Conservation (phyloP, 495 filamentous ascomycete species). For the Penicillium malachiteum region DNA sequence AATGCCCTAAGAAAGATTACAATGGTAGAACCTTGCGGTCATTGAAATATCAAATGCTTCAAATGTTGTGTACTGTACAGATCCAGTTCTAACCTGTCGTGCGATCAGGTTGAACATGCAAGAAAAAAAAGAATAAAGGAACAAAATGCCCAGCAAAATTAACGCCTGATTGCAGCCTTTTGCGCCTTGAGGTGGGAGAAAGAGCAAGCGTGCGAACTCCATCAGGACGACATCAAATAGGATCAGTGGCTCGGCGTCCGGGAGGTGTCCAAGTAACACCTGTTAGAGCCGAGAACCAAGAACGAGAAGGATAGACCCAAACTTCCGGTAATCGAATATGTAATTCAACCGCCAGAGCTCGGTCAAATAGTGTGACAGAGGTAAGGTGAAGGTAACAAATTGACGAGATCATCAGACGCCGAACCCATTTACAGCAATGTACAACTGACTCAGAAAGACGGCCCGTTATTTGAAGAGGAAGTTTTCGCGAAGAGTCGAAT, state of each 20-base stretch:
- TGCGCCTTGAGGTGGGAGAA: slow-evolving; percentile 30
- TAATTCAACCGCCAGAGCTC: too few relatives aligned
- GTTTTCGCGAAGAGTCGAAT: not conserved
- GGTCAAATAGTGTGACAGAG: too few relatives aligned
- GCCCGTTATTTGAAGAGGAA: not conserved
- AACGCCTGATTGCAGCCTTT: slow-evolving; percentile 20
- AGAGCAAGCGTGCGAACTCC: slow-evolving; percentile 11
- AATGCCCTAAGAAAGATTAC: too few relatives aligned
- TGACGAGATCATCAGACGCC: slow-evolving; percentile 14
- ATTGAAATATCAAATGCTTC: slow-evolving; percentile 13
- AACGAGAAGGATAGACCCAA: not conserved
- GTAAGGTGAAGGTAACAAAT: not conserved
- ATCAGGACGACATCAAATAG: not conserved
- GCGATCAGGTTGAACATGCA: slow-evolving; percentile 23
- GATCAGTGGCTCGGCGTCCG: not conserved
- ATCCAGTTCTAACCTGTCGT: slow-evolving; percentile 15
- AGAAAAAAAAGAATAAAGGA: slow-evolving; percentile 7
- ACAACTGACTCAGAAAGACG: slow-evolving; percentile 2
- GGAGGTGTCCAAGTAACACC: not conserved
- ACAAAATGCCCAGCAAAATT: slow-evolving; percentile 26
- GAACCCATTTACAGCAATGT: slow-evolving; percentile 23
- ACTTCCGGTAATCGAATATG: too few relatives aligned
- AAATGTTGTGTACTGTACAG: slow-evolving; percentile 27
- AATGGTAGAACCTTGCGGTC: slow-evolving; percentile 4
- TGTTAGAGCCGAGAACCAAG: not conserved